Evolutionary conservation across 768 basidiomycete species (phyloP), one percentile per base, ranked within the genome.

Genomic region (Jaapia argillacea): DNA sequence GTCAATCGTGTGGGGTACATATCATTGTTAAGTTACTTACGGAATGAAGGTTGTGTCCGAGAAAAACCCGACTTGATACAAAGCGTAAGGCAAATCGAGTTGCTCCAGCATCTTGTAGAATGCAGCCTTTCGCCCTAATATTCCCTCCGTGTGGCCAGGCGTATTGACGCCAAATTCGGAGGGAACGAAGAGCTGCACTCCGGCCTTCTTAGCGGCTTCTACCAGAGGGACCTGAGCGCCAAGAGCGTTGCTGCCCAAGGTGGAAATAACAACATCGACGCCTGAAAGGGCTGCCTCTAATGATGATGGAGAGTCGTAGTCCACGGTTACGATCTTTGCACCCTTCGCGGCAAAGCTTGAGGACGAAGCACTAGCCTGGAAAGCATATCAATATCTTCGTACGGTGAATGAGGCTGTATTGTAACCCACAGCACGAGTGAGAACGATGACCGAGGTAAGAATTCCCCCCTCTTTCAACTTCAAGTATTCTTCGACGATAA

Each of bases 161-260:
- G 16, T 16, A 14, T 23, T 36, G 37, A 7, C 21, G 10, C 42
- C 42, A 31, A 31, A 43, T 24, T 43, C 42, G 13, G 42, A 27
- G 3, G 42, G 42, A 4, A 43, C 26, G 26, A 36, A 43, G 16
- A 27, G 42, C 28, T 43, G 16, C 10, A 43, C 42, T 3, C 42
- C 45, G 12, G 45, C 39, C 16, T 23, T 21, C 31, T 41, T 42
- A 6, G 49, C 51, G 0, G 51, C 51, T 7, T 20, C 37, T 6
- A 24, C 42, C n/a, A 43, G 42, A 10, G 24, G 20, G 3, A 7
- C 22, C 22, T 41, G 40, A 7, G 3, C 16, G 16, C 3, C 18
- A 14, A 18, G 10, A 7, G 42, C n/a, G 7, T 25, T 14, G 5
- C 20, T 31, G 25, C 26, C n/a, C 20, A 43, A 21, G 20, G 42